A percentile compares a stretch with the other conserved stretches of the same genome.
These are phyloP conservation scores for Orobanche coerulescens DNA, from an alignment of 257 asterid genomes.

Conservation along the genomic window DNA sequence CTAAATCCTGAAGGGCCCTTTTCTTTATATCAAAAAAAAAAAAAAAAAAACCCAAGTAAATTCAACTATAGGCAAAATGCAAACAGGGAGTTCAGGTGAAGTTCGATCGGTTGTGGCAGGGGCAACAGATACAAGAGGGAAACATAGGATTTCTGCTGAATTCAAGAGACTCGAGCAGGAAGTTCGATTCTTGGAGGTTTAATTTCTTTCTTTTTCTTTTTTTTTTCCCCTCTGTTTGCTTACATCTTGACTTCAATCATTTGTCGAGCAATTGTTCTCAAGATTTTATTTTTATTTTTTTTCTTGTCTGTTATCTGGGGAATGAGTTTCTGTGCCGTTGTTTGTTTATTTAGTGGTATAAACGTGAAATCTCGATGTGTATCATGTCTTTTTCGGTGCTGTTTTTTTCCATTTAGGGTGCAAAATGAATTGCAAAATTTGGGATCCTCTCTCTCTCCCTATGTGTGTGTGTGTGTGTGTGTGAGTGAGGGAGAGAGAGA, in stretches of 20 bases:
- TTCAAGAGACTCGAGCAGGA: constrained; percentile 95
- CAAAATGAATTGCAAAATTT: constrained; percentile 1
- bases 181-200: constrained; percentile 82
- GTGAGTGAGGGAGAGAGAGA: no score
- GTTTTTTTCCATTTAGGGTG: not conserved
- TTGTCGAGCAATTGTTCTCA: no score
- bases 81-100: constrained; percentile 57
- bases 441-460: not conserved
- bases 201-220: constrained; percentile 11
- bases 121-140: constrained; percentile 70
- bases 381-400: constrained; percentile 1
- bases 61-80: constrained; percentile 39
- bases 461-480: no score
- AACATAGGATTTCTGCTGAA: constrained; percentile 84
- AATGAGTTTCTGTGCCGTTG: constrained; percentile 11
- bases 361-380: constrained; percentile 19
- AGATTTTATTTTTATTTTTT: not conserved
- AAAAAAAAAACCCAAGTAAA: not conserved
- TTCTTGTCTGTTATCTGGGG: not conserved
- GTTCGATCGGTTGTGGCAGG: constrained; percentile 46
- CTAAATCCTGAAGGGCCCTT: constrained; percentile 5
- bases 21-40: not conserved
- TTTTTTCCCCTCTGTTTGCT: not conserved
- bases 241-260: constrained; percentile 14
- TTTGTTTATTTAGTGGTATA: constrained; percentile 14